Evolutionary conservation across 306 rosid genomes (phyloP).

Genomic region (Ammopiptanthus mongolicus): DNA sequence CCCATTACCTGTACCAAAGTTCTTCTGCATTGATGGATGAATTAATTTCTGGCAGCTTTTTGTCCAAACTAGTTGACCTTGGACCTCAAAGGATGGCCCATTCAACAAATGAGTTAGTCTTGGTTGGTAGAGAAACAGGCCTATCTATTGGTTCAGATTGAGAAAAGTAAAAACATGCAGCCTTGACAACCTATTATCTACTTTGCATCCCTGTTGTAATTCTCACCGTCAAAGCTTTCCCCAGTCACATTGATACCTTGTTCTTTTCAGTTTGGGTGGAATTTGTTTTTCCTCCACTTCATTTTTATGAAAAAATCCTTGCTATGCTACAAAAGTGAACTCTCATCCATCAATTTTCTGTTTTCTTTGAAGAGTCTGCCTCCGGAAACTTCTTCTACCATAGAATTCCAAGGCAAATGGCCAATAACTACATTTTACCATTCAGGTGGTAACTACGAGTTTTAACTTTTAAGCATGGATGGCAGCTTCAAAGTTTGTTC

Average conservation of each 20-base stretch:
- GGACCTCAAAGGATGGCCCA: background rate
- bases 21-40: background rate
- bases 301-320: background rate
- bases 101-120: background rate
- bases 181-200: background rate
- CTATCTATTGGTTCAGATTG: background rate
- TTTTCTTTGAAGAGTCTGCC: background rate
- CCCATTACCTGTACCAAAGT: background rate
- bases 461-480: background rate
- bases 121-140: background rate
- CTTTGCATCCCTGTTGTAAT: background rate
- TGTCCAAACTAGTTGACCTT: constrained; percentile 8
- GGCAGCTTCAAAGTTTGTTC: background rate
- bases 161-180: background rate
- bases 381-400: background rate
- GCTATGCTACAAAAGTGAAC: background rate
- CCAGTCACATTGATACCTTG: background rate
- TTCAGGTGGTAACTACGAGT: background rate
- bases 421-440: background rate
- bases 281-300: background rate
- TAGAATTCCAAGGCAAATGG: background rate
- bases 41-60: background rate
- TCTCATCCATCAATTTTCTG: background rate
- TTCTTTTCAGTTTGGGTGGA: background rate
- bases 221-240: background rate